A percentile compares a stretch with the other conserved stretches of the same genome.
phyloP scores from a whole-genome alignment of 1,284 basidiomycete species.

The Xerocomus nothofagi region DNA sequence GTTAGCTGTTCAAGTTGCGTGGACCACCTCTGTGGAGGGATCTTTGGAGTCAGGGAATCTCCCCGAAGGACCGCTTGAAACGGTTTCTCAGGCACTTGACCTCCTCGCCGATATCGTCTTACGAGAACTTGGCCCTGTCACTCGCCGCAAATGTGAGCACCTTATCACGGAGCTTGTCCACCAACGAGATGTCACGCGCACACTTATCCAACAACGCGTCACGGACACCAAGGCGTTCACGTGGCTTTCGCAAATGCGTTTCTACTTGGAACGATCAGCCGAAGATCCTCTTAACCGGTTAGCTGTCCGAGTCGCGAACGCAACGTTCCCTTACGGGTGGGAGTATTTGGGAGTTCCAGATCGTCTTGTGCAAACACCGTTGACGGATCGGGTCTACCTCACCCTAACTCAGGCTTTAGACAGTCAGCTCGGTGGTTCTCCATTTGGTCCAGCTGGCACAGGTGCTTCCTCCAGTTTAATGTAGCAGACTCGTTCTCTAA shows the following conservation, averaged over 20 bases:
- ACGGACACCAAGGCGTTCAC: slow-evolving; percentile 74
- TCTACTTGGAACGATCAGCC: slow-evolving; percentile 77
- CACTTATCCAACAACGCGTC: slow-evolving; percentile 71
- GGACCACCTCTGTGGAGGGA: slow-evolving; percentile 86
- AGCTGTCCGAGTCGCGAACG: slow-evolving; percentile 85
- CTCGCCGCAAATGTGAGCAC: slow-evolving; percentile 96
- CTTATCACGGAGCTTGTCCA: slow-evolving; percentile 99
- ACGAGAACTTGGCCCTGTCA: slow-evolving; percentile 84
- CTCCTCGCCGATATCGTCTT: slow-evolving; percentile 95
- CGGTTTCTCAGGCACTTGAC: slow-evolving; percentile 84
- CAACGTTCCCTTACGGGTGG: slow-evolving; percentile 96
- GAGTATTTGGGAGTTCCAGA: slow-evolving; percentile 98
- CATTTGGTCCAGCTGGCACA: slow-evolving; percentile 98
- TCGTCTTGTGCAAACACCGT: slow-evolving; percentile 95
- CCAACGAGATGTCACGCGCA: slow-evolving; percentile 91
- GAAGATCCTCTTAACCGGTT: slow-evolving; percentile 82
- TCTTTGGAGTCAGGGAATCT: slow-evolving; percentile 59
- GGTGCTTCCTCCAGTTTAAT: slow-evolving; percentile 46
- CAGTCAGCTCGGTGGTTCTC: slow-evolving; percentile 93
- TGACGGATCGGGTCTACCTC: slow-evolving; percentile 97
- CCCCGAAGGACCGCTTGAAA: slow-evolving; percentile 71
- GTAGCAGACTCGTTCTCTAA: slow-evolving; percentile 8
- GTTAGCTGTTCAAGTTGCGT: slow-evolving; percentile 90
- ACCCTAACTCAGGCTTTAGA: slow-evolving; percentile 96
- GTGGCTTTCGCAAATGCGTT: slow-evolving; percentile 99